These are phyloP conservation scores for Inga leiocalycina DNA, from an alignment of 306 rosid species.

Conservation along the genomic window DNA sequence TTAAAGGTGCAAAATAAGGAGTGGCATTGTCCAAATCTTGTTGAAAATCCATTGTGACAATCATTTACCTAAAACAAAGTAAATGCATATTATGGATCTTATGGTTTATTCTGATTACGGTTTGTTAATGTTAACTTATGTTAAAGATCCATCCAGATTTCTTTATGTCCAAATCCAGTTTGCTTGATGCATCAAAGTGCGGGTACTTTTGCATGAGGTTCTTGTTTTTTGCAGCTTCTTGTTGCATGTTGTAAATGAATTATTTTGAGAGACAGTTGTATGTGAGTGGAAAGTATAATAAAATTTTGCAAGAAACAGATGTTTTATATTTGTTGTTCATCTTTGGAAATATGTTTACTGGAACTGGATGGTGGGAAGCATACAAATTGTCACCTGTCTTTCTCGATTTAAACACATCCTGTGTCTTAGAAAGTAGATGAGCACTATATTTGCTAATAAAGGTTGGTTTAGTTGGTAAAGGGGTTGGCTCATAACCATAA, in stretches of 20 bases:
- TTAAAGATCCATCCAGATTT: neutral
- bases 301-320: neutral
- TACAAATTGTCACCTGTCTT: conserved; percentile 3
- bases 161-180: neutral
- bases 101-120: neutral
- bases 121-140: neutral
- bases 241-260: conserved; percentile 8
- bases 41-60: conserved; percentile 23
- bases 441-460: too few species aligned
- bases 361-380: conserved; percentile 3
- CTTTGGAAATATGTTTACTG: conserved; percentile 19
- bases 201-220: neutral
- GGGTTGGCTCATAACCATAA: too few species aligned
- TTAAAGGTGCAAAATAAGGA: conserved; percentile 10
- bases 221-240: neutral
- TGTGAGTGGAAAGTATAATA: neutral
- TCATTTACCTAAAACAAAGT: conserved; percentile 24
- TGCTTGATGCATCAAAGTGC: neutral
- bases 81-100: neutral
- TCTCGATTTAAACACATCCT: conserved; percentile 21
- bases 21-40: neutral
- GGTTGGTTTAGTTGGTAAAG: too few species aligned
- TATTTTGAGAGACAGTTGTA: neutral
- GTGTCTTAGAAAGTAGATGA: conserved; percentile 5
- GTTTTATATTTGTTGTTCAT: conserved; percentile 16